Conservation (phyloP, 2,329 filamentous ascomycete genomes). For the Colletotrichum scovillei region DNA sequence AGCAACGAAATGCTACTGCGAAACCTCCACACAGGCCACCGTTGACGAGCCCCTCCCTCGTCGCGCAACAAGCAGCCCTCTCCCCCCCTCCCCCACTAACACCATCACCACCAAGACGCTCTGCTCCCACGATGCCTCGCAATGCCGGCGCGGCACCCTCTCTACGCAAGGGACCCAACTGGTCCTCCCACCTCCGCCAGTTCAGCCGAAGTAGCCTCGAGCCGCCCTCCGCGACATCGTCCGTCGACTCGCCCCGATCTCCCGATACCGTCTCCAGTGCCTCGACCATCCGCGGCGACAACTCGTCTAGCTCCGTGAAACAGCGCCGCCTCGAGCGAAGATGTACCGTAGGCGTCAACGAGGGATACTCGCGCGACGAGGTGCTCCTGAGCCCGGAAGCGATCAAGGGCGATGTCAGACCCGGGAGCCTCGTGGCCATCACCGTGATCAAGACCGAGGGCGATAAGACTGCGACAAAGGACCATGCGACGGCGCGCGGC, state of each 20-base stretch:
- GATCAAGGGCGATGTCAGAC: conserved; percentile 71
- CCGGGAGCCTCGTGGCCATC: conserved; percentile 80
- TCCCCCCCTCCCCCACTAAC: neutral
- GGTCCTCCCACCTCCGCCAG: conserved; percentile 65
- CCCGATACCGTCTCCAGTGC: conserved; percentile 62
- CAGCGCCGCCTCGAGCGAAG: conserved; percentile 54
- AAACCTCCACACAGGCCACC: conserved; percentile 16
- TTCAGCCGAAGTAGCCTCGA: conserved; percentile 61
- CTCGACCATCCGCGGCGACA: conserved; percentile 56
- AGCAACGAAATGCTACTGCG: conserved; percentile 26
- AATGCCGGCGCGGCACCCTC: conserved; percentile 52
- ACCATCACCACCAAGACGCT: neutral
- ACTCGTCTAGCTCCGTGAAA: conserved; percentile 42
- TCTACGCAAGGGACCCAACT: conserved; percentile 59
- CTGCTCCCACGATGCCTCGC: conserved; percentile 49
- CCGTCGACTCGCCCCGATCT: conserved; percentile 54
- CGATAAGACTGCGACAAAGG: conserved; percentile 28
- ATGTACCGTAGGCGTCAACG: conserved; percentile 72
- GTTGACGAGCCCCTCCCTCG: conserved; percentile 28
- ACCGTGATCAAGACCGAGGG: conserved; percentile 67
- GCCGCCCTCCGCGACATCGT: conserved; percentile 46
- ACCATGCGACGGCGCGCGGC: conserved; percentile 21
- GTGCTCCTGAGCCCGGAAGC: conserved; percentile 82
- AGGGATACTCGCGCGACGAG: conserved; percentile 81
- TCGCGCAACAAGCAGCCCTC: conserved; percentile 19